These are phyloP conservation scores for Tulasnella sp. DNA, from an alignment of 768 basidiomycete genomes.

Conservation along the genomic window DNA sequence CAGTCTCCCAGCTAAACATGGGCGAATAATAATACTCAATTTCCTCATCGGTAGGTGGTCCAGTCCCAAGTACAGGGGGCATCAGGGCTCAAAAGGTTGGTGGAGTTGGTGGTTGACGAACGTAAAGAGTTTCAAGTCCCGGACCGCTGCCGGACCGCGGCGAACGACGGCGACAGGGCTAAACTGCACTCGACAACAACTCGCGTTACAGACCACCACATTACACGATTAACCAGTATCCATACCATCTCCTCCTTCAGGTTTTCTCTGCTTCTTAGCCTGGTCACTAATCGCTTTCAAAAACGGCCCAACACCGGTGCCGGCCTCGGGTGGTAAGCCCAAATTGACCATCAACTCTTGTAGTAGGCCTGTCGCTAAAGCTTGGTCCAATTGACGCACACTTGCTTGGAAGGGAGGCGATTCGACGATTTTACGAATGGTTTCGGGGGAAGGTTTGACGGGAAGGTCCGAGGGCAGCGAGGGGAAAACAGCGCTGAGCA, in stretches of 20 bases:
- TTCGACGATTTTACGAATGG: slow-evolving; percentile 59
- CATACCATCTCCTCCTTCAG: slow-evolving; percentile 46
- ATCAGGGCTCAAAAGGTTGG: neutral
- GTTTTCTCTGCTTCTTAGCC: slow-evolving; percentile 43
- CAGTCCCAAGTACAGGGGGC: slow-evolving; percentile 2
- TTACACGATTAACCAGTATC: slow-evolving; percentile 57
- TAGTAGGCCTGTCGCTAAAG: slow-evolving; percentile 67
- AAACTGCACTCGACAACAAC: too few relatives aligned
- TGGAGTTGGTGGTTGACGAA: neutral
- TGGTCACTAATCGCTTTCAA: slow-evolving; percentile 69
- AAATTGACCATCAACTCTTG: slow-evolving; percentile 55
- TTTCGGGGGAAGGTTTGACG: slow-evolving; percentile 52
- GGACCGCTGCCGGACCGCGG: too few relatives aligned
- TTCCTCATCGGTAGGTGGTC: slow-evolving; percentile 10
- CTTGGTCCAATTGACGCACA: slow-evolving; percentile 71
- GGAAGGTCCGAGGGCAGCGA: slow-evolving; percentile 72
- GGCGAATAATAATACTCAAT: slow-evolving; percentile 11
- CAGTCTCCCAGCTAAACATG: slow-evolving; percentile 15
- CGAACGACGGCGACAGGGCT: too few relatives aligned
- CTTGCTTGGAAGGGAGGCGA: slow-evolving; percentile 76
- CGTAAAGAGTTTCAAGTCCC: too few relatives aligned
- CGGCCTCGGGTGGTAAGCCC: slow-evolving; percentile 77
- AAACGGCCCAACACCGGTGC: slow-evolving; percentile 63
- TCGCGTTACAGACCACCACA: too few relatives aligned
- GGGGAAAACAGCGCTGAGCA: slow-evolving; percentile 57